Evolutionary conservation across 129 eudicot genomes (phyloP).

Genomic region (Arctium lappa): DNA sequence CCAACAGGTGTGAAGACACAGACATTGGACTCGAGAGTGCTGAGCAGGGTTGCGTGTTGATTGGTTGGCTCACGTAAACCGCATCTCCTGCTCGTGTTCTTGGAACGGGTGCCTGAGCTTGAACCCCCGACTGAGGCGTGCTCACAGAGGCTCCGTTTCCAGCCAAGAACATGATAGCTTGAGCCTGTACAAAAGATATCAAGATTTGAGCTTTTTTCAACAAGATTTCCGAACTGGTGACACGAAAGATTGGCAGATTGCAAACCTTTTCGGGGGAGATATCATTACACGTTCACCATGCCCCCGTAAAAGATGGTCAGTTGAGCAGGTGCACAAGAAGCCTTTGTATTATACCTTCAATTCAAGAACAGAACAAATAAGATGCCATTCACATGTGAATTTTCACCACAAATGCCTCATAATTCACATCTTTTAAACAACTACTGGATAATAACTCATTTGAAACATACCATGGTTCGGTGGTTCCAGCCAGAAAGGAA

Average conservation of each 20-base stretch:
- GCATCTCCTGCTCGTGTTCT: slow-evolving; percentile 30
- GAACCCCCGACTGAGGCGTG: slow-evolving; percentile 25
- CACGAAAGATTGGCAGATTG: not conserved
- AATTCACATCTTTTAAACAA: not conserved
- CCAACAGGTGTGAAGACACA: slow-evolving; percentile 33
- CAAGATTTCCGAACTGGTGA: not conserved
- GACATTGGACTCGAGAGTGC: slow-evolving; percentile 42
- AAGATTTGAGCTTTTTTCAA: slow-evolving; percentile 14
- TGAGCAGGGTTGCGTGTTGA: slow-evolving; percentile 26
- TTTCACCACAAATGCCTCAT: not conserved
- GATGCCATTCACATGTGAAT: not conserved
- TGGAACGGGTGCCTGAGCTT: slow-evolving; percentile 24
- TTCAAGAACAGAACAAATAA: not conserved
- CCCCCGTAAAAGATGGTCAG: slow-evolving; percentile 74
- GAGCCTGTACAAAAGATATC: slow-evolving; percentile 41
- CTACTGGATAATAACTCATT: not conserved
- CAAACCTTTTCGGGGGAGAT: slow-evolving; percentile 67
- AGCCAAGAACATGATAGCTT: slow-evolving; percentile 73
- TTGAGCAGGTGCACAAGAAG: slow-evolving; percentile 53
- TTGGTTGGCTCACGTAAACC: slow-evolving; percentile 34
- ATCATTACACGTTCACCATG: slow-evolving; percentile 52
- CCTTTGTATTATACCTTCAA: slow-evolving; percentile 39
- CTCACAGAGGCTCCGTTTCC: slow-evolving; percentile 43
- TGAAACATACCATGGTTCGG: slow-evolving; percentile 51
- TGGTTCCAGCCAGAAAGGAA: slow-evolving; percentile 54